Conservation (phyloP, 2,329 filamentous ascomycete species). For the Phaeophleospora eucalypticola region DNA sequence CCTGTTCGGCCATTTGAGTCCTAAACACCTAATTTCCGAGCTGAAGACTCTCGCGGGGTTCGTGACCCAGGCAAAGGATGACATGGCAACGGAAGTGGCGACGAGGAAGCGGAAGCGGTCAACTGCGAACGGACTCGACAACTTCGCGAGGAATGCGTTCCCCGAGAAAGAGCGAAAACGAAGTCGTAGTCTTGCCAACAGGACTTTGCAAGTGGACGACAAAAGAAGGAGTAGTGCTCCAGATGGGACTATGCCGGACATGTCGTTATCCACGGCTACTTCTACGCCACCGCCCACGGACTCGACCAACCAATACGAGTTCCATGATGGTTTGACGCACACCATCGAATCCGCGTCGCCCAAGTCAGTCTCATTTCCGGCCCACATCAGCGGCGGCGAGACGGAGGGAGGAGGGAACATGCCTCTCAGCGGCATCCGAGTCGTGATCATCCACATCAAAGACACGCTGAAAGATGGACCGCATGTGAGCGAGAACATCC, state of each 20-base stretch:
- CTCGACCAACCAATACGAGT: slow-evolving; percentile 14
- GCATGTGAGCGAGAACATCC: slow-evolving; percentile 60
- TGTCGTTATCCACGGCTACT: not conserved
- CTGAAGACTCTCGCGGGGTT: slow-evolving; percentile 66
- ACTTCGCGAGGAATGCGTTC: slow-evolving; percentile 20
- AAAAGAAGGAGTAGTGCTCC: slow-evolving; percentile 18
- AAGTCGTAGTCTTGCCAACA: slow-evolving; percentile 29
- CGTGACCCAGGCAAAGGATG: slow-evolving; percentile 52
- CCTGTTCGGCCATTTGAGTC: slow-evolving; percentile 85
- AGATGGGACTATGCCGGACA: not conserved
- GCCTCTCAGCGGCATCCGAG: slow-evolving; percentile 66
- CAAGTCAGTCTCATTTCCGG: not conserved
- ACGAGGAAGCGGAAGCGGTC: slow-evolving; percentile 63
- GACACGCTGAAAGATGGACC: slow-evolving; percentile 68
- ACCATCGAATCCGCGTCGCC: slow-evolving; percentile 1
- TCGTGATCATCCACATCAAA: slow-evolving; percentile 93
- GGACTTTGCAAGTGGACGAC: slow-evolving; percentile 16
- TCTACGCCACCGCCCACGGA: slow-evolving; percentile 15
- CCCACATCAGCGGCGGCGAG: slow-evolving; percentile 3
- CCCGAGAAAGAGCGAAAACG: slow-evolving; percentile 30
- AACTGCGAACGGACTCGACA: slow-evolving; percentile 37
- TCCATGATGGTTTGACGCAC: slow-evolving; percentile 4
- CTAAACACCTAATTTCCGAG: slow-evolving; percentile 76
- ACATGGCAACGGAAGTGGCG: slow-evolving; percentile 36
- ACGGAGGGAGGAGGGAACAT: slow-evolving; percentile 12